These are phyloP conservation scores for Talaromyces sp. DNA, from an alignment of 2,329 filamentous ascomycete genomes.

Conservation along the genomic window DNA sequence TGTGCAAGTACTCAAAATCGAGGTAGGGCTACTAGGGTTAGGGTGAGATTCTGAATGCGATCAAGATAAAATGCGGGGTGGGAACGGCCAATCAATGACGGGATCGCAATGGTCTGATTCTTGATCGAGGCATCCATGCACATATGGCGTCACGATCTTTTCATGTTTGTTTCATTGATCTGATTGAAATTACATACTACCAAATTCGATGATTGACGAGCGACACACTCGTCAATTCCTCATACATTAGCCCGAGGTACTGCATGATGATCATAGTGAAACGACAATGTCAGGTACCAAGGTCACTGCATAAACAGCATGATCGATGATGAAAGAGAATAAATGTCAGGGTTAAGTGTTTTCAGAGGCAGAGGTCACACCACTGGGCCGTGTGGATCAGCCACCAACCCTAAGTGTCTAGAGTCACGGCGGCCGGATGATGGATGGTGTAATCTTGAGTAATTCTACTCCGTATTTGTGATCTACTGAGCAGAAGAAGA, in stretches of 20 bases:
- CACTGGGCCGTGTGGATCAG: neutral
- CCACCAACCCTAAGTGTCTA: constrained; percentile 1
- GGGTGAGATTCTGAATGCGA: neutral
- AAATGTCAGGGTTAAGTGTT: neutral
- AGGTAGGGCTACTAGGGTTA: neutral
- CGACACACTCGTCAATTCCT: too few relatives aligned
- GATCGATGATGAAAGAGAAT: neutral
- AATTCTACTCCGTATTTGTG: neutral
- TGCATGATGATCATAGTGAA: neutral
- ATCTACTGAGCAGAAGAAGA: neutral
- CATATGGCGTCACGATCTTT: neutral
- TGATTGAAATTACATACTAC: neutral
- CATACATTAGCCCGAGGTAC: too few relatives aligned
- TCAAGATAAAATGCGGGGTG: neutral
- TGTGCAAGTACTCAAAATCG: neutral
- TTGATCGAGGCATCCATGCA: neutral
- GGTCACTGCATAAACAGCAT: neutral
- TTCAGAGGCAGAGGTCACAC: constrained; percentile 1
- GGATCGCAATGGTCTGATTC: neutral
- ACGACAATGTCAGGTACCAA: constrained; percentile 9
- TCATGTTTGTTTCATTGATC: neutral
- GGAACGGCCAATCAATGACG: neutral
- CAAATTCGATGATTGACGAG: too few relatives aligned
- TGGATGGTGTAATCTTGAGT: constrained; percentile 10
- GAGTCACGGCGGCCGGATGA: neutral